A percentile compares a stretch with the other conserved stretches of the same genome.
These are phyloP conservation scores for Neurospora sp. DNA, from an alignment of 495 filamentous ascomycete species.

Conservation along the genomic window DNA sequence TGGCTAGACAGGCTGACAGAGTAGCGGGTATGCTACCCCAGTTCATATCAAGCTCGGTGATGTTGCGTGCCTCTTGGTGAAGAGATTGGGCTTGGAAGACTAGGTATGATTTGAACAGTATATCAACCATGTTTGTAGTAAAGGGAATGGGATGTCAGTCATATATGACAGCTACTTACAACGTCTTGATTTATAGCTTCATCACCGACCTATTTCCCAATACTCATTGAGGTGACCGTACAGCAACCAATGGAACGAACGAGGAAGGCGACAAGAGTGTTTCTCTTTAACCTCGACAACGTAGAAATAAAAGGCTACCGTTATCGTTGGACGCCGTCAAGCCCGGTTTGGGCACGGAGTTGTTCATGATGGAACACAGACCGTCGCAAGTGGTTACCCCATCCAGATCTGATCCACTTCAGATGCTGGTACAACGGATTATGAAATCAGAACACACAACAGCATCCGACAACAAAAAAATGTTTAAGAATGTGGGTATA, in stretches of 20 bases:
- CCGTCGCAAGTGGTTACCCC: constrained; percentile 16
- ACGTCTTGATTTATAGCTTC: background rate
- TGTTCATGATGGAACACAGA: constrained; percentile 17
- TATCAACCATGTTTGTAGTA: background rate
- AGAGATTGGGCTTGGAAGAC: background rate
- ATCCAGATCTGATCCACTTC: too few relatives aligned
- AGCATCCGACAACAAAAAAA: background rate
- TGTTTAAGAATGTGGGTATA: background rate
- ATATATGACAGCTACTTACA: background rate
- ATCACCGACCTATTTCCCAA: background rate
- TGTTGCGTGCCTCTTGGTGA: background rate
- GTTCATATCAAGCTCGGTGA: background rate
- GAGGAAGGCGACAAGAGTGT: background rate
- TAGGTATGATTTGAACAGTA: background rate
- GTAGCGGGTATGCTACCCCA: background rate
- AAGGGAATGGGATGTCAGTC: background rate
- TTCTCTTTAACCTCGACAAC: background rate
- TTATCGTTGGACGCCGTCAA: background rate
- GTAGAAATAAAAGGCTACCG: background rate
- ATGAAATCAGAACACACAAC: too few relatives aligned
- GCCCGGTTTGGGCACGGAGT: background rate
- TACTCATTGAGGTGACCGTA: background rate
- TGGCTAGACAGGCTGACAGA: background rate
- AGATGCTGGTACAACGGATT: too few relatives aligned
- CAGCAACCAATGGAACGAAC: background rate